Base-by-base conservation (phyloP, 2,329 filamentous ascomycete genomes). In the Nectriaceae sp. region DNA sequence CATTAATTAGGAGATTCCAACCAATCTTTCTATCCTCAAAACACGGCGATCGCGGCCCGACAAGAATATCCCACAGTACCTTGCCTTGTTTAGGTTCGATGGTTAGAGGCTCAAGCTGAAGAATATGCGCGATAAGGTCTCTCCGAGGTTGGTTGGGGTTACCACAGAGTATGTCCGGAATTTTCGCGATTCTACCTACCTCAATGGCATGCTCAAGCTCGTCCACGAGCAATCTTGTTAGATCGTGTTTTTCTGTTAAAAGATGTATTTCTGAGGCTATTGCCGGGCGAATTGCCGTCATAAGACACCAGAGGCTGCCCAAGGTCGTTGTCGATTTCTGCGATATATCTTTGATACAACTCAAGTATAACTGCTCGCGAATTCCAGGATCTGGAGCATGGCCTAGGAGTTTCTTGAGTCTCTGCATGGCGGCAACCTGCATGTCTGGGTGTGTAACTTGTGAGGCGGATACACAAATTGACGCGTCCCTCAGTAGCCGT, bases 401-500 rank as follows among this genome's bases (percentile, higher is more conserved):
- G n/a, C 62, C 63, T 21, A 89, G 70, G n/a, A 92, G 70, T 8
- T 78, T 74, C 38, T 72, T 76, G 19, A 94, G 74, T 55, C 85
- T 84, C 5, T 76, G 70, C 40, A 77, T 76, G 5, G 85, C 86
- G 55, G 87, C 84, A 4, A 73, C 69, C 55, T 90, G 84, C 15
- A 92, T 72, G 15, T 85, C 79, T 2, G 79, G 75, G 57, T 82
- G 76, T 8, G 82, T 78, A 42, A 84, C 76, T 8, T 80, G 76
- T 4, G 76, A 75, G 13, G 79, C 76, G 8, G 75, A 68, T 18
- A 72, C 73, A 22, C 75, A 76, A 11, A 82, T 75, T 0, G 85
- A 86, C 3, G 88, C 85, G 59, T 92, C 86, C 52, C 88, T 83
- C 36, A 94, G 77, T 16, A 95, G 69, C 20, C 87, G 81, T 42